Evolutionary conservation across 345 rosid genomes (phyloP), one percentile per base, ranked within the genome.

Genomic region (Zanthoxylum bungeanum): DNA sequence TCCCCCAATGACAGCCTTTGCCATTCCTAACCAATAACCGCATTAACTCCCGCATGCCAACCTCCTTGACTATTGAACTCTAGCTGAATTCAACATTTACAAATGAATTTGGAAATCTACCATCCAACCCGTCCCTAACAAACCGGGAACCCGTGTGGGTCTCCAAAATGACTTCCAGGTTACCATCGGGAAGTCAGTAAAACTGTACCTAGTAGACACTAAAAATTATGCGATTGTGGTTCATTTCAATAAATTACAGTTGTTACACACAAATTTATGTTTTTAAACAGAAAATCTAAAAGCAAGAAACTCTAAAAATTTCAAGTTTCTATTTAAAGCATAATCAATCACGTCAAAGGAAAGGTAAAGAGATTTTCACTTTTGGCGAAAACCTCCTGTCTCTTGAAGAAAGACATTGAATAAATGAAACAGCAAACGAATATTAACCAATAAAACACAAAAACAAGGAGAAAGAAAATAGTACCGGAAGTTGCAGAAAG

Each of bases 401-500:
- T 30, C 51, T 0, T 9, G 9, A 25, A 10, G 58, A 3, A 25
- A 27, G 52, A 60, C 61, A 28, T 17, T 57, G 57, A 51, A 51
- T 22, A 51, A 9, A 24, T 51, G 61, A 30, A 57, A 30, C 61
- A 14, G 40, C 31, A 22, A 70, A 71, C 59, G 60, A 37, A 31
- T 44, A 44, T 44, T 44, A 44, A 14, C 1, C 6, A 72, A 10
- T 30, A 31, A 19, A 40, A 16, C 9, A 21, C 21, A n/a, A 55
- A 68, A 55, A 36, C 9, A 53, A 44, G 27, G 27, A 66, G 63
- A 55, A 27, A 19, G 10, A 44, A 33, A 7, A 59, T 57, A 7
- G 39, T 70, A 87, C 92, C 82, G 68, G 71, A 46, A 53, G 61
- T 49, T 33, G 76, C 9, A 63, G 79, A 77, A 50, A 17, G 67